phyloP scores from a whole-genome alignment of 2,329 filamentous ascomycete species.

The Fusarium virguliforme region DNA sequence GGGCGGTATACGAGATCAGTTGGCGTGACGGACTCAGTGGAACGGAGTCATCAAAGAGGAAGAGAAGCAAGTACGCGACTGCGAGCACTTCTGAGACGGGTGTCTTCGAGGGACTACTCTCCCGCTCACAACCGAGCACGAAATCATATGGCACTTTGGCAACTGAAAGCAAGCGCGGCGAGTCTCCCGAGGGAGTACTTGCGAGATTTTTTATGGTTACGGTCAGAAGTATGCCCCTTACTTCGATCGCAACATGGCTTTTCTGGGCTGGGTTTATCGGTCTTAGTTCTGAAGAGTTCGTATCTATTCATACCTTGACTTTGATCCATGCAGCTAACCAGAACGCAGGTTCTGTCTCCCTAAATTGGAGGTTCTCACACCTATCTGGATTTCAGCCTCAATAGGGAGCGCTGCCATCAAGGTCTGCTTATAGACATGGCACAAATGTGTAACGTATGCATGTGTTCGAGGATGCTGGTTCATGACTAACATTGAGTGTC shows the following conservation, averaged over 20 bases:
- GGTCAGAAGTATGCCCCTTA: neutral
- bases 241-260: conserved; percentile 29
- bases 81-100: neutral
- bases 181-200: neutral
- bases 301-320: neutral
- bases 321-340: neutral
- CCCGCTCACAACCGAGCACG: neutral
- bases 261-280: conserved; percentile 38
- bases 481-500: too few relatives aligned
- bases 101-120: neutral
- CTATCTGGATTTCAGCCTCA: neutral
- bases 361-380: neutral
- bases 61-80: neutral
- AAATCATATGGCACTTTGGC: neutral
- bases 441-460: neutral
- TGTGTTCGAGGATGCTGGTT: too few relatives aligned
- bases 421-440: neutral
- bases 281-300: conserved; percentile 18
- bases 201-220: neutral
- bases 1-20: neutral
- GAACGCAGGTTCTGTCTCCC: conserved; percentile 2
- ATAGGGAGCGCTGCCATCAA: neutral
- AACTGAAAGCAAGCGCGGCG: neutral
- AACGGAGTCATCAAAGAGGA: neutral
- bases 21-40: neutral